Conservation (phyloP, 805 yeast genomes). For the Grigorovia transvaalensis region DNA sequence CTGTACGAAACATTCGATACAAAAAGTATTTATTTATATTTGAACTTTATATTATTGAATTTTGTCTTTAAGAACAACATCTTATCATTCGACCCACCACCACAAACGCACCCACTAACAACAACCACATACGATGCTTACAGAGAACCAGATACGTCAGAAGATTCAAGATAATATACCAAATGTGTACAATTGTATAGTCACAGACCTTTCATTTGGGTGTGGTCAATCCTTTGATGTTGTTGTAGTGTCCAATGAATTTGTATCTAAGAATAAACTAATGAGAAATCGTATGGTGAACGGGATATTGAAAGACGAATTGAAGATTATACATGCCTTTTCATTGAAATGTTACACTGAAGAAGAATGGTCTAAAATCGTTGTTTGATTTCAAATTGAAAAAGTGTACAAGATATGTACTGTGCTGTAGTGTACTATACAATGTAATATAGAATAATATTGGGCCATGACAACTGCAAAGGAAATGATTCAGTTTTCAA, state of each 20-base stretch:
- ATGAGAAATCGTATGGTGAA: constrained; percentile 84
- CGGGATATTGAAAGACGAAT: constrained; percentile 68
- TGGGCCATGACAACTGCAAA: too few relatives aligned
- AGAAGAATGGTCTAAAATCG: constrained; percentile 63
- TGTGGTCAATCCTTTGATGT: constrained; percentile 98
- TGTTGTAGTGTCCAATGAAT: constrained; percentile 61
- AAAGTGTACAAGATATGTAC: background rate
- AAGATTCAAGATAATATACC: constrained; percentile 20
- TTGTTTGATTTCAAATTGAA: constrained; percentile 7
- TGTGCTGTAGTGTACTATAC: background rate
- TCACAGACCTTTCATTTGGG: constrained; percentile 56
- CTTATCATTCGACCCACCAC: background rate
- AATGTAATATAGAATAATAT: background rate
- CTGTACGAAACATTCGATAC: background rate
- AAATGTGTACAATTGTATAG: constrained; percentile 25
- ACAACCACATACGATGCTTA: constrained; percentile 5
- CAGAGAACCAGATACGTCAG: constrained; percentile 18
- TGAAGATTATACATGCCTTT: constrained; percentile 84
- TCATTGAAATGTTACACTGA: constrained; percentile 85
- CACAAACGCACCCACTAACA: background rate
- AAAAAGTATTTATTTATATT: background rate
- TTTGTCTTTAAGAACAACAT: background rate
- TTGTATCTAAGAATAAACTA: constrained; percentile 73
- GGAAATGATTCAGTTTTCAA: too few relatives aligned
- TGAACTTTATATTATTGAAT: background rate